These are phyloP conservation scores for Salix viminalis DNA, from an alignment of 345 rosid genomes.

Conservation along the genomic window DNA sequence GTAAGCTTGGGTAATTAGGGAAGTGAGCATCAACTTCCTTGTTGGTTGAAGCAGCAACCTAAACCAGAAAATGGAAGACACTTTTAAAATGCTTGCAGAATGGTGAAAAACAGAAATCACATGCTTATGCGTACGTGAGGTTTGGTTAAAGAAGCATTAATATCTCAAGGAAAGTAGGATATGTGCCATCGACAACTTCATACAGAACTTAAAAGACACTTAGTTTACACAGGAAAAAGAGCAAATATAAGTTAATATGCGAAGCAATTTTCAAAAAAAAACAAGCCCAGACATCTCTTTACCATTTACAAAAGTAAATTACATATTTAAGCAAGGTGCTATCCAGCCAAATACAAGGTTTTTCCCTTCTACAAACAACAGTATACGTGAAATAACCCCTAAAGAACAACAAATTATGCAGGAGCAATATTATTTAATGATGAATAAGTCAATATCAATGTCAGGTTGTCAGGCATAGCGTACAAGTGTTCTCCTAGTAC, in stretches of 20 bases:
- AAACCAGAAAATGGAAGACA: not conserved
- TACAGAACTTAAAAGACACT: not conserved
- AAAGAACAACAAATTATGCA: not conserved
- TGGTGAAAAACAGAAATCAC: not conserved
- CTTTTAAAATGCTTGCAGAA: not conserved
- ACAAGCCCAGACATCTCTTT: not conserved
- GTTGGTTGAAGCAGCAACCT: not conserved
- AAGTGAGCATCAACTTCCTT: constrained; percentile 1
- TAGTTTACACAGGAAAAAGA: not conserved
- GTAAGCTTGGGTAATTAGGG: not conserved
- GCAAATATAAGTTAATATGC: not conserved
- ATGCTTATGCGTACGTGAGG: not conserved
- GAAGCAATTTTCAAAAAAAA: not conserved
- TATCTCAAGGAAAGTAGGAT: no score
- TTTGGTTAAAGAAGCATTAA: not conserved
- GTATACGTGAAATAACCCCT: not conserved
- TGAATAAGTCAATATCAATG: not conserved
- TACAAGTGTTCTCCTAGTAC: not conserved
- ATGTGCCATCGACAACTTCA: no score
- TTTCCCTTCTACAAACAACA: not conserved
- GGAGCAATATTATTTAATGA: not conserved
- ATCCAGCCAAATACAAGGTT: not conserved
- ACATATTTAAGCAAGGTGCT: not conserved
- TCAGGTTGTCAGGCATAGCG: not conserved
- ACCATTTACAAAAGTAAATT: not conserved